Evolutionary conservation across 495 filamentous ascomycete genomes (phyloP).

Genomic region (Podospora fimiseda): DNA sequence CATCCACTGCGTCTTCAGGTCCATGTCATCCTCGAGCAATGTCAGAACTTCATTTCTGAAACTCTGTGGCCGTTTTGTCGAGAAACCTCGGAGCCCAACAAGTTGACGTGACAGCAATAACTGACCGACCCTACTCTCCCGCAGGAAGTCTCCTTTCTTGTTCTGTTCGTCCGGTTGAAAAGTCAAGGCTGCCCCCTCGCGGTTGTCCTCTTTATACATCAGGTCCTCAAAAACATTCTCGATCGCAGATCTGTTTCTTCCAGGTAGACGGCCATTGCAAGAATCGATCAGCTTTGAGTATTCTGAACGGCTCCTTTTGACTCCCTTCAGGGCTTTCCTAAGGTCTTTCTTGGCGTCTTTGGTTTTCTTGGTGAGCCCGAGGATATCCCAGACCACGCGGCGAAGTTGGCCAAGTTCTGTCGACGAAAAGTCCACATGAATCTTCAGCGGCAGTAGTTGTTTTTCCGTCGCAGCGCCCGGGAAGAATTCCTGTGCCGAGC

Average conservation of each 20-base stretch:
- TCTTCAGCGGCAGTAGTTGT: neutral
- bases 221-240: conserved; percentile 32
- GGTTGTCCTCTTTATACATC: conserved; percentile 9
- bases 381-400: neutral
- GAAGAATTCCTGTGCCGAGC: conserved; percentile 11
- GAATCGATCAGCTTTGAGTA: neutral
- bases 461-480: neutral
- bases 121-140: conserved; percentile 24
- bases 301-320: neutral
- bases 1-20: conserved; percentile 42
- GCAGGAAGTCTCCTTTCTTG: conserved; percentile 18
- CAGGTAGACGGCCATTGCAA: conserved; percentile 1
- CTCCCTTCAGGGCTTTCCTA: conserved; percentile 4
- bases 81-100: conserved; percentile 25
- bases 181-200: conserved; percentile 22
- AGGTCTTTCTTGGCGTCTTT: conserved; percentile 23
- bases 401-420: conserved; percentile 44
- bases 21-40: conserved; percentile 39
- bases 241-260: conserved; percentile 22
- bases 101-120: conserved; percentile 38
- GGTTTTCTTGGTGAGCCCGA: neutral
- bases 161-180: conserved; percentile 22
- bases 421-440: conserved; percentile 42
- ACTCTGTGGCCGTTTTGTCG: conserved; percentile 26
- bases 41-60: conserved; percentile 35